Percentiles rank a stretch among this genome's conserved stretches.
Evolutionary conservation across 2,329 filamentous ascomycete genomes (phyloP).

Genomic region (Lasiodiplodia sp.): DNA sequence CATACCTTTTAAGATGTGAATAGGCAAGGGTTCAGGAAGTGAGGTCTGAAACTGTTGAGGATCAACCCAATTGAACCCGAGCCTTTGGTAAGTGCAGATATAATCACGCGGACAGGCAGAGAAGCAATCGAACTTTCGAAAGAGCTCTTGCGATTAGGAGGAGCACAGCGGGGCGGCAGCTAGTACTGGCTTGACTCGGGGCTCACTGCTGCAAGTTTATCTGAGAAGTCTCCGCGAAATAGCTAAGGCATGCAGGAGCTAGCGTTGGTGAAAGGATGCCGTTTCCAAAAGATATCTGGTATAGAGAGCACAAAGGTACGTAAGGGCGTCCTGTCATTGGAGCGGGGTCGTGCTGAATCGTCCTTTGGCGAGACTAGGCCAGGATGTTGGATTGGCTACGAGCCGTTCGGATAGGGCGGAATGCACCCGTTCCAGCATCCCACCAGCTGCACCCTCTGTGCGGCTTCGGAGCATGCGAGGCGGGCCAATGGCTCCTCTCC

Average conservation of each 20-base stretch:
- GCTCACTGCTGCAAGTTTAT: background rate
- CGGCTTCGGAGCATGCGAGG: background rate
- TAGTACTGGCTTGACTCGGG: background rate
- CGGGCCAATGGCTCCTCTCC: background rate
- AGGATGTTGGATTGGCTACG: constrained; percentile 16
- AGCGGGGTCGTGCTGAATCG: constrained; percentile 11
- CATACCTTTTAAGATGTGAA: background rate
- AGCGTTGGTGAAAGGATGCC: background rate
- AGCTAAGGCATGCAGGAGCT: background rate
- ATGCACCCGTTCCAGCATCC: background rate
- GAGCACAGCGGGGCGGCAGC: background rate
- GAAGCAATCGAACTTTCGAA: background rate
- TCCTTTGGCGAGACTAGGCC: constrained; percentile 19
- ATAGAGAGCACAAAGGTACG: constrained; percentile 2
- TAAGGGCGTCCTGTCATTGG: constrained; percentile 10
- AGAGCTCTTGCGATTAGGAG: background rate
- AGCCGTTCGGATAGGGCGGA: constrained; percentile 24
- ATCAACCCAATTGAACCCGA: background rate
- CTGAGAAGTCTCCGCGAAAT: background rate
- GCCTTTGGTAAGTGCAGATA: background rate
- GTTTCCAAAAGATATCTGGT: background rate
- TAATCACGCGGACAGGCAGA: background rate
- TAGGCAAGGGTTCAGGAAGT: background rate
- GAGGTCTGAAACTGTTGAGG: constrained; percentile 5
- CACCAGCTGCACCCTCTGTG: constrained; percentile 5